These are phyloP conservation scores for Ailanthus altissimus DNA, from an alignment of 345 rosid species.

Conservation along the genomic window DNA sequence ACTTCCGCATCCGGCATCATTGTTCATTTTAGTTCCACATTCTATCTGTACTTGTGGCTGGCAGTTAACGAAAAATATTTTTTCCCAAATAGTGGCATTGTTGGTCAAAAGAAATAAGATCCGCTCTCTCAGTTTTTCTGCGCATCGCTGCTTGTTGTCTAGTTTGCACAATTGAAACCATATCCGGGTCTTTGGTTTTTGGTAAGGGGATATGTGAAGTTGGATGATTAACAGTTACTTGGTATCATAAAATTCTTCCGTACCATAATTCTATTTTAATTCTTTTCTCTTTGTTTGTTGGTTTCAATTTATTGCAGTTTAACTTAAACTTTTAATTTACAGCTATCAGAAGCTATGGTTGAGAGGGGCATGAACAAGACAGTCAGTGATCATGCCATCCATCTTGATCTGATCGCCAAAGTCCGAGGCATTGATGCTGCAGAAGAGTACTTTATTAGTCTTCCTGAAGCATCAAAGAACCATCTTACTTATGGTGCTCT, in stretches of 20 bases:
- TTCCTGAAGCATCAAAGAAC: constrained; percentile 77
- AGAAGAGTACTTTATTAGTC: constrained; percentile 73
- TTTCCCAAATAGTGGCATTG: neutral
- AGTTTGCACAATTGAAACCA: neutral
- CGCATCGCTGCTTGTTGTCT: neutral
- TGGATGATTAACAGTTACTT: neutral
- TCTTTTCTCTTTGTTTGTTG: neutral
- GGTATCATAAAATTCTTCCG: neutral
- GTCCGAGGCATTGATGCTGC: constrained; percentile 74
- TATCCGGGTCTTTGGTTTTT: neutral
- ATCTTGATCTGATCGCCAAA: constrained; percentile 92
- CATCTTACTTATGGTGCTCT: constrained; percentile 80
- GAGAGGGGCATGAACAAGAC: constrained; percentile 88
- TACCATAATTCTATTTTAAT: neutral
- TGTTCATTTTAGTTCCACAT: neutral
- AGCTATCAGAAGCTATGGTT: constrained; percentile 87
- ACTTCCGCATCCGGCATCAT: neutral
- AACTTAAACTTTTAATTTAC: constrained; percentile 10
- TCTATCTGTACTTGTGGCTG: neutral
- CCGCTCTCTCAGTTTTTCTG: neutral
- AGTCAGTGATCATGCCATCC: constrained; percentile 91
- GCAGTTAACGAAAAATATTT: neutral
- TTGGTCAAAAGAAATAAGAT: neutral
- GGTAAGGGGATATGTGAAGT: neutral
- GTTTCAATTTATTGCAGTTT: neutral